phyloP scores from a whole-genome alignment of 129 eudicot genomes.

The Saposhnikovia divaricata region DNA sequence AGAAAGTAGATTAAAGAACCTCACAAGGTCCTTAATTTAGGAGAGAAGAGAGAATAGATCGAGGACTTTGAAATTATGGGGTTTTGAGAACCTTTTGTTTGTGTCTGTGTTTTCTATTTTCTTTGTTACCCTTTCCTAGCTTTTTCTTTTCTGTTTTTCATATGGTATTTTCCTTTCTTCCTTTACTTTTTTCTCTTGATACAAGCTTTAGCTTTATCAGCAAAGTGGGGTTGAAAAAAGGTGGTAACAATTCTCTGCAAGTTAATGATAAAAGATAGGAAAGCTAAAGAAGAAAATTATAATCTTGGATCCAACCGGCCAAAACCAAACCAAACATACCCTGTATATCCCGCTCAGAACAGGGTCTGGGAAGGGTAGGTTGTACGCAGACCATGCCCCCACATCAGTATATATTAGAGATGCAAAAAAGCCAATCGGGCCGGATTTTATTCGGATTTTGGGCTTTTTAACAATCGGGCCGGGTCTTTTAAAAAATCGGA shows the following conservation, averaged over 20 bases:
- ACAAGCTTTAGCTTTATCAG: constrained; percentile 9
- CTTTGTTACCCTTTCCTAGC: not conserved
- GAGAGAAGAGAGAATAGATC: constrained; percentile 24
- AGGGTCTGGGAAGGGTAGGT: no score
- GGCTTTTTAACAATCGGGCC: no score
- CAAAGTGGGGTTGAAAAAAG: constrained; percentile 7
- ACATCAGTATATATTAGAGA: no score
- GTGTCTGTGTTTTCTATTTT: constrained; percentile 26
- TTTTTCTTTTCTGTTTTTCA: not conserved
- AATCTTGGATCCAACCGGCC: not conserved
- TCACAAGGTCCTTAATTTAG: not conserved
- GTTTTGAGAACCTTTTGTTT: constrained; percentile 43
- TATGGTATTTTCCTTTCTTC: not conserved
- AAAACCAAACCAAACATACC: no score
- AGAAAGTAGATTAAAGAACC: constrained; percentile 14
- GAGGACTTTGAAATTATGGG: constrained; percentile 44
- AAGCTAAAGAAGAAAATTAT: not conserved
- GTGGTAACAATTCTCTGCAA: constrained; percentile 5
- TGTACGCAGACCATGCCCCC: no score
- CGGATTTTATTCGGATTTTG: no score
- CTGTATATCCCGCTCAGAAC: no score
- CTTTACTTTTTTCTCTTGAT: not conserved
- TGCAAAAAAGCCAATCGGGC: no score
- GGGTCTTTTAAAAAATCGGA: no score
- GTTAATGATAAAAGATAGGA: not conserved